Evolutionary conservation across 2,329 filamentous ascomycete species (phyloP), one percentile per base, ranked within the genome.

Genomic region (Exutisphaerella laricina): DNA sequence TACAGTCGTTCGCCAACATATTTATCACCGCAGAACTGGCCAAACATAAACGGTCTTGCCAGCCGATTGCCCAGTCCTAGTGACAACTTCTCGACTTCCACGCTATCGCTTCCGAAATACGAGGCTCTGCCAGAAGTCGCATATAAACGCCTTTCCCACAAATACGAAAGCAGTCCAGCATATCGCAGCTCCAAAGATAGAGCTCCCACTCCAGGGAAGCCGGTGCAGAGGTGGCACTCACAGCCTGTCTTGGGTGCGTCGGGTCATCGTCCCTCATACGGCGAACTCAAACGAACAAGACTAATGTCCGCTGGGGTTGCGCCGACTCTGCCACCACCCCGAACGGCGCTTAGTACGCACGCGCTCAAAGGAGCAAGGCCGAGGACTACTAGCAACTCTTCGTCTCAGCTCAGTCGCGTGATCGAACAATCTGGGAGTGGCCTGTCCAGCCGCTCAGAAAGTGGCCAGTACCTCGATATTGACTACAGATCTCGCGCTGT

Each of bases 221-320:
- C 53, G 13, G 50, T 58, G 30, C 58, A 59, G 38, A 44, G 58
- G 35, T 61, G 57, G 56, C 55, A 58, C 45, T 63, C 57, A 14
- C 61, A 62, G 49, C 60, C 57, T 29, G 34, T 61, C 14, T 35
- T 60, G 36, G 46, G 49, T 7, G 56, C 51, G 37, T 43, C 40
- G 30, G 58, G 56, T 29, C 43, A 35, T n/a, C 34, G 44, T 20
- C 50, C 51, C 17, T 48, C 46, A 5, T 52, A 57, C 28, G 54
- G 51, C 28, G 58, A 59, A 41, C 60, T 62, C 46, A 56, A 54
- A 45, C 54, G 59, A 42, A 55, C 53, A 7, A 46, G 60, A n/a
- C 42, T 63, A 5, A 50, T 63, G 45, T 58, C 58, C 13, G 52
- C 55, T 22, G 52, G 56, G 6, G 49, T 56, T 32, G 51, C 60